Conservation (phyloP, 1,284 basidiomycete species). For the Grifola frondosa region DNA sequence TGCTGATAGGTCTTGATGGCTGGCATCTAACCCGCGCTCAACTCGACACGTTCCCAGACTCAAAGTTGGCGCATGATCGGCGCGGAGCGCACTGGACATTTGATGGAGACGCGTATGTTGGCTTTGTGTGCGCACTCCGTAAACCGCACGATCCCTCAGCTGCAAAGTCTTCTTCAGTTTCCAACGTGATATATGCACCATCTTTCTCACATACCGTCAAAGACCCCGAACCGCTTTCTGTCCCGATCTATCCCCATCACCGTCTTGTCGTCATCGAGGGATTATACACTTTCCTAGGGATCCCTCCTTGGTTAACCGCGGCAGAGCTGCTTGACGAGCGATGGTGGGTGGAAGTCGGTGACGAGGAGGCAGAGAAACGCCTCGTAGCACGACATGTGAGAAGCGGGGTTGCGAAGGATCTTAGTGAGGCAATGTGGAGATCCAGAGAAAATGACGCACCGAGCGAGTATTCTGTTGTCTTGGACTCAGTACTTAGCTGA, state of each 20-base stretch:
- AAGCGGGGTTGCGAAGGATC: constrained; percentile 70
- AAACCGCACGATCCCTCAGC: constrained; percentile 29
- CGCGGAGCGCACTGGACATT: constrained; percentile 79
- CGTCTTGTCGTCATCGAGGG: constrained; percentile 86
- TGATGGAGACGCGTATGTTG: constrained; percentile 60
- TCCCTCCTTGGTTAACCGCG: constrained; percentile 72
- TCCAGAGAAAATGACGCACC: constrained; percentile 76
- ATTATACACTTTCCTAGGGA: constrained; percentile 76
- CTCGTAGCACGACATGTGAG: constrained; percentile 74
- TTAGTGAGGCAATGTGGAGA: constrained; percentile 67
- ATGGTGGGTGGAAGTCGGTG: constrained; percentile 72
- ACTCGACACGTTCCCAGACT: constrained; percentile 68
- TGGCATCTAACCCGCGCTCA: constrained; percentile 78
- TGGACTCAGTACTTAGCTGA: not conserved
- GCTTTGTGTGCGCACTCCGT: constrained; percentile 59
- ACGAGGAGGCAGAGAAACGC: constrained; percentile 59
- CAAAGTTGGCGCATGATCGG: constrained; percentile 67
- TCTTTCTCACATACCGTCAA: constrained; percentile 75
- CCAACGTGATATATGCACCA: constrained; percentile 53
- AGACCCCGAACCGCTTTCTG: constrained; percentile 56
- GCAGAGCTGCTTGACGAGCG: constrained; percentile 73
- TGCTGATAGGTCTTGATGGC: constrained; percentile 78
- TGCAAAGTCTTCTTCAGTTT: not conserved
- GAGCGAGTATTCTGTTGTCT: constrained; percentile 46
- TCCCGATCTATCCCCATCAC: constrained; percentile 60